Evolutionary conservation across 2,329 filamentous ascomycete species (phyloP).

Genomic region (Alternaria panax): DNA sequence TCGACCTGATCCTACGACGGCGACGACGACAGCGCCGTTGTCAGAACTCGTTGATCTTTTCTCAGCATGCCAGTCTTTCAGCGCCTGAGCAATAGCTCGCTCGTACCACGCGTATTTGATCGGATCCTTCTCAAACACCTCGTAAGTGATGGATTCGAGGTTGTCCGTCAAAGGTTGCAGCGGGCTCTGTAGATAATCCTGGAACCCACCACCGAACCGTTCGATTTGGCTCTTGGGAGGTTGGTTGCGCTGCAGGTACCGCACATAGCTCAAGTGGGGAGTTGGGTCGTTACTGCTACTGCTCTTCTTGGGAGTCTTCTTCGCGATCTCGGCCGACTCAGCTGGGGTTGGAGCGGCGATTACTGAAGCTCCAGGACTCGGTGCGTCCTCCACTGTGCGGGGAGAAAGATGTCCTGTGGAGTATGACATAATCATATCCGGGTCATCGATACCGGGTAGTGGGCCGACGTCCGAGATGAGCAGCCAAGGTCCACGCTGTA

Average conservation of each 20-base stretch:
- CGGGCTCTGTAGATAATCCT: conserved; percentile 95
- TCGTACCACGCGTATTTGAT: conserved; percentile 99
- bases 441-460: conserved; percentile 58
- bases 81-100: conserved; percentile 78
- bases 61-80: conserved; percentile 78
- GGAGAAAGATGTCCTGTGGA: conserved; percentile 50
- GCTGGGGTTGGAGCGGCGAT: conserved; percentile 67
- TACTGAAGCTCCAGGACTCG: conserved; percentile 32
- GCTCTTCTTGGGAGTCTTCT: conserved; percentile 50
- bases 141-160: conserved; percentile 94
- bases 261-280: conserved; percentile 79
- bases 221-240: conserved; percentile 69
- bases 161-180: conserved; percentile 96
- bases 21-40: conserved; percentile 78
- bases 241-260: conserved; percentile 84
- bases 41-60: conserved; percentile 77
- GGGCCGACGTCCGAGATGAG: conserved; percentile 65
- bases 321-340: conserved; percentile 64
- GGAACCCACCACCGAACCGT: conserved; percentile 74
- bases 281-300: conserved; percentile 62
- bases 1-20: conserved; percentile 90
- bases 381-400: conserved; percentile 52
- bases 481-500: conserved; percentile 66
- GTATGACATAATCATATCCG: conserved; percentile 48
- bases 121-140: conserved; percentile 97